Evolutionary conservation across 192 early-diverging fungal genomes (phyloP), one percentile per base, ranked within the genome.

Genomic region (Backusella tarrabulga): DNA sequence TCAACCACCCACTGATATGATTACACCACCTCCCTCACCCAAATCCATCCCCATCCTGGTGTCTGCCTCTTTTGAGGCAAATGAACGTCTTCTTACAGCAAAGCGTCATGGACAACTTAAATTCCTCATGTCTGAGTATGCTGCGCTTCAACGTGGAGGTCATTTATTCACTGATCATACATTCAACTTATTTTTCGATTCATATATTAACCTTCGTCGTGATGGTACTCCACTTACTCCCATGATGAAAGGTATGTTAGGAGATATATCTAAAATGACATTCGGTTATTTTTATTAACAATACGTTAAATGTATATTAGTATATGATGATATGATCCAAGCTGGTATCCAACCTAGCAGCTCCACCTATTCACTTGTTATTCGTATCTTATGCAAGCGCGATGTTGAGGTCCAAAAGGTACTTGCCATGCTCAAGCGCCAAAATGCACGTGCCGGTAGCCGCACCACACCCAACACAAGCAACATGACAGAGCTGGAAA

Each of bases 361-460:
- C 40, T 80, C 66, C 21, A 80, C 79, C 26, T 80, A 78, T 63
- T 38, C 72, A n/a, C 40, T 78, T 29, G 41, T 84, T 12, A 76
- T 84, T 11, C 76, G 74, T 19, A 71, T 54, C n/a, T 38, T 84
- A 6, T 84, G 83, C 34, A 76, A 74, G 21, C 79, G 83, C 54
- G 83, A 84, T 71, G 73, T 77, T 29, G 83, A 84, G 26, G 83
- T 84, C 6, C 83, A 78, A 76, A 84, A 84, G 38, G 42, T 50
- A 19, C 46, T 83, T 23, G 56, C 77, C n/a, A 80, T 84, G 83
- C 44, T 84, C 21, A 71, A 78, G 56, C 68, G 70, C 5, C 72
- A 80, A 50, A 75, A 77, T n/a, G 74, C 67, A 1, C 79, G 83
- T 6, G 69, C 46, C 17, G 83, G 83, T 29, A 5, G 19, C 11